These are phyloP conservation scores for Ceratobasidium sp. DNA, from an alignment of 1,284 basidiomycete species.

Conservation along the genomic window DNA sequence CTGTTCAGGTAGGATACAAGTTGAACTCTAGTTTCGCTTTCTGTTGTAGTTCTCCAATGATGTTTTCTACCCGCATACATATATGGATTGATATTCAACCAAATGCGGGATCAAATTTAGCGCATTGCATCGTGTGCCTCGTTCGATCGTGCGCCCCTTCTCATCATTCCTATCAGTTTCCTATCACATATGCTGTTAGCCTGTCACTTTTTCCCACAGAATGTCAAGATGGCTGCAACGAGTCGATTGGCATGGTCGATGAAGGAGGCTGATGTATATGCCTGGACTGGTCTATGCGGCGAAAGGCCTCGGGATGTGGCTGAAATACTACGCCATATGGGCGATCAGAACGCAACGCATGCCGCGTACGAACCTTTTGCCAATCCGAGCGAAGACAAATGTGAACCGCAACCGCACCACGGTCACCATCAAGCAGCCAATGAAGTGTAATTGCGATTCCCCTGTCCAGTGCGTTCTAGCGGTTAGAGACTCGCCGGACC, in stretches of 20 bases:
- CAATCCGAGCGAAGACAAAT: constrained; percentile 11
- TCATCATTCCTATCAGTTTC: background rate
- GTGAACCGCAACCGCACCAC: constrained; percentile 24
- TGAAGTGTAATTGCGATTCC: background rate
- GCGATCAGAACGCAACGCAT: background rate
- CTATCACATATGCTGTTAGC: background rate
- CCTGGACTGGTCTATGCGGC: background rate
- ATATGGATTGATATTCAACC: constrained; percentile 33
- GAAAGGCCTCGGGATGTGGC: background rate
- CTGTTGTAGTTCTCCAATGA: background rate
- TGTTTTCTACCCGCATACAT: constrained; percentile 25
- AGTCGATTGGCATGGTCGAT: background rate
- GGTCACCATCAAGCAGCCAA: constrained; percentile 26
- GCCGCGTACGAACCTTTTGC: background rate
- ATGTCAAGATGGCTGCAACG: constrained; percentile 26
- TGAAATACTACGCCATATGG: constrained; percentile 24
- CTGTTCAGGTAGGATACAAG: constrained; percentile 19
- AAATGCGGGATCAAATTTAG: constrained; percentile 13
- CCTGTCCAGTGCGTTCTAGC: constrained; percentile 13
- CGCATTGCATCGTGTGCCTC: background rate
- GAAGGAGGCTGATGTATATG: constrained; percentile 18
- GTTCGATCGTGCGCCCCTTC: background rate
- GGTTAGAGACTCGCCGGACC: constrained; percentile 2
- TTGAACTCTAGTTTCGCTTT: constrained; percentile 33
- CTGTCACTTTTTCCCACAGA: constrained; percentile 24